A percentile compares a stretch with the other conserved stretches of the same genome.
These are phyloP conservation scores for Neckera pumila DNA, from an alignment of 225 moss, liverwort and hornwort genomes.

Conservation along the genomic window DNA sequence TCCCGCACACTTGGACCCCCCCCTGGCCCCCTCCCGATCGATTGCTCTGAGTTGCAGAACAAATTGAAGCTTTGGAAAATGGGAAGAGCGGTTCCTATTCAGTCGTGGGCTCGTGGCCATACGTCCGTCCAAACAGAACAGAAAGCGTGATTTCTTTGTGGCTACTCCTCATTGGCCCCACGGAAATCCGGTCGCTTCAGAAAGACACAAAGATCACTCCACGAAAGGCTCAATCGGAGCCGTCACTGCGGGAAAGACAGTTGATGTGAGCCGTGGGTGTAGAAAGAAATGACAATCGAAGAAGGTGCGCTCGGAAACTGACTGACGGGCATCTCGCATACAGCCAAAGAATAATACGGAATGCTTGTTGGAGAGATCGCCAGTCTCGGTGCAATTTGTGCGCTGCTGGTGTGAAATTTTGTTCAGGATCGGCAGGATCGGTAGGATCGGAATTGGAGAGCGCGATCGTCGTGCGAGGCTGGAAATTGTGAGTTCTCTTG, in stretches of 20 bases:
- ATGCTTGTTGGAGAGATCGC: not conserved
- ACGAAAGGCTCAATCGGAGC: not conserved
- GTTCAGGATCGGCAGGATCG: not conserved
- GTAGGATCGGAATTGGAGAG: not conserved
- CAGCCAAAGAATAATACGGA: not conserved
- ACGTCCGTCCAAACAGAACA: not conserved
- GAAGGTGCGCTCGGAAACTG: not conserved
- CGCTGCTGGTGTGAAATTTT: not conserved
- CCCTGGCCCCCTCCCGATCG: not conserved
- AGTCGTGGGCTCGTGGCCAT: not conserved
- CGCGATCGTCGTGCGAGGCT: not conserved
- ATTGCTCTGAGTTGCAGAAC: not conserved
- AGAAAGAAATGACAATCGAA: not conserved
- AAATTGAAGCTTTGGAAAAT: not conserved
- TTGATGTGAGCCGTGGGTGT: not conserved
- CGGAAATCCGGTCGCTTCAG: not conserved
- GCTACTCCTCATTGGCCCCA: not conserved
- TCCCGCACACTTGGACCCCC: too few relatives aligned
- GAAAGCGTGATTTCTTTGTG: not conserved
- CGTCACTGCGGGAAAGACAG: constrained; percentile 7
- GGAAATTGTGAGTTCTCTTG: not conserved
- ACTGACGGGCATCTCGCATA: not conserved
- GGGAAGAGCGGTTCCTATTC: not conserved
- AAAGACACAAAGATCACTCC: not conserved
- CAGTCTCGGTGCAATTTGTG: not conserved